These are phyloP conservation scores for Monilinia fructicola DNA, from an alignment of 2,329 filamentous ascomycete species.

Conservation along the genomic window DNA sequence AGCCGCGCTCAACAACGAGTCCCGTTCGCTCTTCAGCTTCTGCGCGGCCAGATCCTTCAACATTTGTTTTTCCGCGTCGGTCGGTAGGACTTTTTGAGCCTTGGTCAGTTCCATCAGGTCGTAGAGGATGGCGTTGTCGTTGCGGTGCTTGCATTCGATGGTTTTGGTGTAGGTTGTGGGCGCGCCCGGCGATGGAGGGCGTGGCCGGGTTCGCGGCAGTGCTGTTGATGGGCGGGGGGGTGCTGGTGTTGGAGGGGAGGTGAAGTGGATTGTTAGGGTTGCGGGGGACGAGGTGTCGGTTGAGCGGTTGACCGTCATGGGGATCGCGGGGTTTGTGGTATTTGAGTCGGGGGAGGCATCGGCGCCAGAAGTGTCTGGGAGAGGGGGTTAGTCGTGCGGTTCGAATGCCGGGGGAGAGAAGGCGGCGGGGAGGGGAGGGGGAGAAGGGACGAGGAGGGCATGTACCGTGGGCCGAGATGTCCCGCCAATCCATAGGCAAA, in stretches of 20 bases:
- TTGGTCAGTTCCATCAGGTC: conserved; percentile 63
- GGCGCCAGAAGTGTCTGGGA: conserved; percentile 81
- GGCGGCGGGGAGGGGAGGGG: background rate
- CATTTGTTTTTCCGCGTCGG: conserved; percentile 58
- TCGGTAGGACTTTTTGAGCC: conserved; percentile 57
- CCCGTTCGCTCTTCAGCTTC: conserved; percentile 50
- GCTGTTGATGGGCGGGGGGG: conserved; percentile 20
- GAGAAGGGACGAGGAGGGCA: conserved; percentile 27
- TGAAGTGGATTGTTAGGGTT: conserved; percentile 65
- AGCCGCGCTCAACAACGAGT: conserved; percentile 54
- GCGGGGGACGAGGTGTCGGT: conserved; percentile 55
- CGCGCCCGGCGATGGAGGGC: conserved; percentile 32
- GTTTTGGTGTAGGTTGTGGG: conserved; percentile 42
- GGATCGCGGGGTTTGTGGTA: conserved; percentile 89
- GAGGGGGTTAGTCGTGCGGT: background rate
- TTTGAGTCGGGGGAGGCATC: conserved; percentile 82
- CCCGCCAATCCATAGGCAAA: conserved; percentile 65
- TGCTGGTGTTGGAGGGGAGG: conserved; percentile 35
- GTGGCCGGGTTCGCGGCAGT: conserved; percentile 47
- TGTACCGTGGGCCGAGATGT: conserved; percentile 70
- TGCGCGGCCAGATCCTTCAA: conserved; percentile 58
- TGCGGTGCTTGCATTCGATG: conserved; percentile 64
- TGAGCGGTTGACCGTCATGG: conserved; percentile 78
- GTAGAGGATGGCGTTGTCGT: conserved; percentile 61
- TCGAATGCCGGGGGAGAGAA: conserved; percentile 29